Conservation (phyloP, 192 early-diverging fungal genomes). For the Dissophora ornata region DNA sequence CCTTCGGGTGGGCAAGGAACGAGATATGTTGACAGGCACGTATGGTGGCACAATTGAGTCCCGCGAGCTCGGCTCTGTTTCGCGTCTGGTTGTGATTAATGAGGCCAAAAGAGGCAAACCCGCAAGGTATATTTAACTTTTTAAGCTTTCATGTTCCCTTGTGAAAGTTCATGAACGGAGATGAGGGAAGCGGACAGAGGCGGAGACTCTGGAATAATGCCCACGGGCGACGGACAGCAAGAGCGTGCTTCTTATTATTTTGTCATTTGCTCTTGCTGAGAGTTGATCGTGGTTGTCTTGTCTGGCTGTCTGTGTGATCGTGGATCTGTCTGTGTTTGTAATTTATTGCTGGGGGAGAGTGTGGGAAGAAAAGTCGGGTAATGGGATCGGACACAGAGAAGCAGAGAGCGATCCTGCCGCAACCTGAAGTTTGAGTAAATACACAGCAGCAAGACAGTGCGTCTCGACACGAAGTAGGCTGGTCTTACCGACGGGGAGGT, state of each 20-base stretch:
- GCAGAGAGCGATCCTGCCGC: not conserved
- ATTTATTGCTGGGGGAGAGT: not conserved
- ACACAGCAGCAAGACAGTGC: too few relatives aligned
- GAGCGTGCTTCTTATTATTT: too few relatives aligned
- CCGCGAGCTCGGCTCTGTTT: not conserved
- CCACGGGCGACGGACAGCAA: constrained; percentile 12
- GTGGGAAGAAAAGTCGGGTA: not conserved
- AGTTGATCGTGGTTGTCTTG: too few relatives aligned
- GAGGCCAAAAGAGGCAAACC: constrained; percentile 44
- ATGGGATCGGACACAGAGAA: not conserved
- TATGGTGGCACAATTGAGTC: too few relatives aligned
- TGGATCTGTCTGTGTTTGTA: constrained; percentile 16
- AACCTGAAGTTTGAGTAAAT: too few relatives aligned
- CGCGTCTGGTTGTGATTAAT: not conserved
- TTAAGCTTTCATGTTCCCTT: not conserved
- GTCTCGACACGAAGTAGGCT: too few relatives aligned
- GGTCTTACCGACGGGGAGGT: constrained; percentile 12
- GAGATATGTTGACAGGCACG: too few relatives aligned
- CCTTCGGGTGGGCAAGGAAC: too few relatives aligned
- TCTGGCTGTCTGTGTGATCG: too few relatives aligned
- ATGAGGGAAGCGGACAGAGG: not conserved
- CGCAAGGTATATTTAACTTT: constrained; percentile 23
- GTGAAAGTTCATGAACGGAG: not conserved
- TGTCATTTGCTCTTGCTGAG: too few relatives aligned
- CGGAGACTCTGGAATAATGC: constrained; percentile 1